phyloP scores from a whole-genome alignment of 345 rosid genomes.

The Arabis alpina region DNA sequence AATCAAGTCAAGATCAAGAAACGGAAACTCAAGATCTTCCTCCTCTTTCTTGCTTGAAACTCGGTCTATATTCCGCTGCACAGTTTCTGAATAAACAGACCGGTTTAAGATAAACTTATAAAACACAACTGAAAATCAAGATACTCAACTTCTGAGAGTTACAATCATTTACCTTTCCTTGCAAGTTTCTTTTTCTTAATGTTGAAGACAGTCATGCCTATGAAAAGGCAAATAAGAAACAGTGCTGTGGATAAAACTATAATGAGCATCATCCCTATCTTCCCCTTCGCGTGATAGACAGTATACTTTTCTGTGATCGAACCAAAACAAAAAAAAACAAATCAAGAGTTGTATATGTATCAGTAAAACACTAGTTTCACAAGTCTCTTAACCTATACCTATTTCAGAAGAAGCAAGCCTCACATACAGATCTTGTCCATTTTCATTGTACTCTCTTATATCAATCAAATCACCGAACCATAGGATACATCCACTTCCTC shows the following conservation, averaged over 20 bases:
- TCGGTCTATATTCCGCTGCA: conserved; percentile 26
- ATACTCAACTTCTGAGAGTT: conserved; percentile 1
- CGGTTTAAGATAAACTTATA: neutral
- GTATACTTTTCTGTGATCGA: conserved; percentile 29
- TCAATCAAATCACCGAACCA: conserved; percentile 61
- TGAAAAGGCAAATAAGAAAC: conserved; percentile 31
- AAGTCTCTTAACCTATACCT: conserved; percentile 32
- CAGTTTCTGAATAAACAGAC: conserved; percentile 15
- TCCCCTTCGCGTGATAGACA: conserved; percentile 21
- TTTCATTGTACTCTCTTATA: conserved; percentile 46
- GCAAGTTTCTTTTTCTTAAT: conserved; percentile 30
- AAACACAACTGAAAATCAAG: neutral
- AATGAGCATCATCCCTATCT: conserved; percentile 28
- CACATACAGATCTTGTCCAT: conserved; percentile 77
- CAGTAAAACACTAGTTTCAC: conserved; percentile 9
- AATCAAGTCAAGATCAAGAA: conserved; percentile 46
- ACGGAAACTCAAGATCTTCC: conserved; percentile 36
- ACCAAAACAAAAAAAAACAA: neutral
- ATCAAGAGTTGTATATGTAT: neutral
- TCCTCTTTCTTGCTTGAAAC: conserved; percentile 36
- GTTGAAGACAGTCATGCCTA: conserved; percentile 18
- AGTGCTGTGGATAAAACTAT: conserved; percentile 23
- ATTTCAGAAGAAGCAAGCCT: conserved; percentile 56
- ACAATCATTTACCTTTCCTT: conserved; percentile 23
- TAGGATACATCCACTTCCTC: conserved; percentile 55